These are phyloP conservation scores for Cyberlindnera samutprakarnensis DNA, from an alignment of 805 yeast species.

Conservation along the genomic window DNA sequence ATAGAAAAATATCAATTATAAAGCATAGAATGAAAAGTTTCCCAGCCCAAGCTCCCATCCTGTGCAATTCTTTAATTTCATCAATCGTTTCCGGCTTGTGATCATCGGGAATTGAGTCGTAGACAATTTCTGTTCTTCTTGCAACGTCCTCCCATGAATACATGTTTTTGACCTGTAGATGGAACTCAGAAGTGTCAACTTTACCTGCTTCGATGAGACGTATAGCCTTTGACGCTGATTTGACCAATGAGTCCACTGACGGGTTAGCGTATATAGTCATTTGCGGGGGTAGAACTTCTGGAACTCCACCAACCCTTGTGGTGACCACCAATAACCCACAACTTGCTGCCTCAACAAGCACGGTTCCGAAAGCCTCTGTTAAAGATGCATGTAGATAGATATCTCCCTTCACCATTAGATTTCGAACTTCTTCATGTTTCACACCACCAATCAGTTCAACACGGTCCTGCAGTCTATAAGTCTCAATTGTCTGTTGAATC, in stretches of 20 bases:
- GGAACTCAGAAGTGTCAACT: constrained; percentile 71
- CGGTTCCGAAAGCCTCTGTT: constrained; percentile 98
- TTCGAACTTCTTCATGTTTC: constrained; percentile 86
- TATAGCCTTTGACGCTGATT: constrained; percentile 68
- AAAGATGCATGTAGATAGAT: constrained; percentile 89
- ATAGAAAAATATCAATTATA: constrained; percentile 69
- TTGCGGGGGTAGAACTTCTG: constrained; percentile 87
- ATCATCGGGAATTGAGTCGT: constrained; percentile 40
- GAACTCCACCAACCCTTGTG: constrained; percentile 95
- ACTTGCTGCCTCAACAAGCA: constrained; percentile 92
- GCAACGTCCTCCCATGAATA: constrained; percentile 94
- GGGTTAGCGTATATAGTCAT: constrained; percentile 93
- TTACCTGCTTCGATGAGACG: constrained; percentile 42
- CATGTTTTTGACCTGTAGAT: constrained; percentile 68
- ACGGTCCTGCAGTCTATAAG: constrained; percentile 74
- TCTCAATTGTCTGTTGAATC: constrained; percentile 91
- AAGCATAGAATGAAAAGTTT: constrained; percentile 72
- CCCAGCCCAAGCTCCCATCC: constrained; percentile 81
- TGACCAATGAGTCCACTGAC: constrained; percentile 73
- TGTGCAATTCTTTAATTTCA: constrained; percentile 57
- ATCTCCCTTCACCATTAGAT: constrained; percentile 89
- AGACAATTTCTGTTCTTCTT: constrained; percentile 74
- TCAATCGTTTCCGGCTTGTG: constrained; percentile 27
- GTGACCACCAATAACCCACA: constrained; percentile 93
- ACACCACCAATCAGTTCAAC: constrained; percentile 83